Evolutionary conservation across 495 filamentous ascomycete species (phyloP).

Genomic region (Aspergillus incahuasiensis): DNA sequence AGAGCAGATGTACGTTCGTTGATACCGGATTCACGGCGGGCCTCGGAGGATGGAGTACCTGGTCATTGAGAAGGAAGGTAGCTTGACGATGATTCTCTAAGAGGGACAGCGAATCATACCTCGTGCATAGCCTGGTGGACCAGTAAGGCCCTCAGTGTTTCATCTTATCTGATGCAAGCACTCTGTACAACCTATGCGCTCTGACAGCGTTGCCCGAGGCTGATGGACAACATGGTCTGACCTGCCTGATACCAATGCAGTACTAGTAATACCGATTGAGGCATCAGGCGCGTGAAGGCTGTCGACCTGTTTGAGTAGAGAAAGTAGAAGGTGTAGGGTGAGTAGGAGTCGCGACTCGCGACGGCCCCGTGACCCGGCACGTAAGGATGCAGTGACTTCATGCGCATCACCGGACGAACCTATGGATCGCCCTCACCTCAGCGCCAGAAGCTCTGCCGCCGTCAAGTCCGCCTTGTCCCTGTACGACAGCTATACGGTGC

Average conservation of each 20-base stretch:
- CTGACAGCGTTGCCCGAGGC: not conserved
- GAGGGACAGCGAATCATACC: conserved; percentile 15
- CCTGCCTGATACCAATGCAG: not conserved
- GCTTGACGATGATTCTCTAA: conserved; percentile 17
- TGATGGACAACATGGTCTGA: not conserved
- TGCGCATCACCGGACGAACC: conserved; percentile 3
- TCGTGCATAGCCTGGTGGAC: conserved; percentile 9
- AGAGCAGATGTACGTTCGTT: conserved; percentile 3
- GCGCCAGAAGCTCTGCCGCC: conserved; percentile 2
- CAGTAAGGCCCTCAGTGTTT: conserved; percentile 10
- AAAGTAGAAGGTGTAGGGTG: not conserved
- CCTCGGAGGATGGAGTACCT: not conserved
- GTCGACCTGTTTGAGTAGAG: not conserved
- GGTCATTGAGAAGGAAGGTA: conserved; percentile 11
- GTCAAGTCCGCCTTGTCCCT: conserved; percentile 17
- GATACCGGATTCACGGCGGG: not conserved
- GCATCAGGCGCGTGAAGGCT: not conserved
- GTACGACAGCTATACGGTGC: conserved; percentile 13
- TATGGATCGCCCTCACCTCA: not conserved
- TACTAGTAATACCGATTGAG: not conserved
- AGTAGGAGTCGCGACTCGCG: not conserved
- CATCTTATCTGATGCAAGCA: conserved; percentile 13
- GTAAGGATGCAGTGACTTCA: not conserved
- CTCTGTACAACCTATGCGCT: not conserved
- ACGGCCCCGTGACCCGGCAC: conserved; percentile 1